phyloP scores from a whole-genome alignment of 2,329 filamentous ascomycete genomes.

The Aspergillus sp. region DNA sequence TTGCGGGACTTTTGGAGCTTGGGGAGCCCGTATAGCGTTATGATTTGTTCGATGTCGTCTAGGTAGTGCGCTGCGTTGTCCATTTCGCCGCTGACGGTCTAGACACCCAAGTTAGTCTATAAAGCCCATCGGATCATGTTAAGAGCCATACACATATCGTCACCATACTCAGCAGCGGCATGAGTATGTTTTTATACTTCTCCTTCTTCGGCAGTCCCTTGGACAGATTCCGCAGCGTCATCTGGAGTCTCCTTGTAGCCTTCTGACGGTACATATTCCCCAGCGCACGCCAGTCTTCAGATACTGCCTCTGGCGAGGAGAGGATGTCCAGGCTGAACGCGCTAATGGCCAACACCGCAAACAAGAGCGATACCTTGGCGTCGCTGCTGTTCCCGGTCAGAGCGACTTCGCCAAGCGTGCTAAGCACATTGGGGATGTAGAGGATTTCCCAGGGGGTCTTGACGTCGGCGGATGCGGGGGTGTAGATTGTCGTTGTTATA shows the following conservation, averaged over 20 bases:
- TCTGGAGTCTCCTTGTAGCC: conserved; percentile 3
- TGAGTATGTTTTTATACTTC: conserved; percentile 10
- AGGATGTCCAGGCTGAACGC: conserved; percentile 5
- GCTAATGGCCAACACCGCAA: conserved; percentile 5
- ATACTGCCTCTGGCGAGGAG: neutral
- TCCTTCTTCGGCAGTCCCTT: neutral
- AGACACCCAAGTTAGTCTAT: too few relatives aligned
- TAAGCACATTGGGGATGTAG: conserved; percentile 6
- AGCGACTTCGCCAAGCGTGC: conserved; percentile 3
- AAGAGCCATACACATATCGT: conserved; percentile 9
- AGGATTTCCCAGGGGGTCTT: conserved; percentile 9
- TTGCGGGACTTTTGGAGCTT: conserved; percentile 8
- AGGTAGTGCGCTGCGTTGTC: conserved; percentile 7
- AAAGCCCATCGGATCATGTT: too few relatives aligned
- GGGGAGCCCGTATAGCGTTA: conserved; percentile 2
- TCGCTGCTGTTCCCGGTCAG: conserved; percentile 7
- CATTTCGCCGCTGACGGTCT: conserved; percentile 7
- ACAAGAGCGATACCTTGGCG: conserved; percentile 5
- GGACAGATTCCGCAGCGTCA: conserved; percentile 1
- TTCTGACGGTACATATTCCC: conserved; percentile 5
- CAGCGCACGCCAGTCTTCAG: neutral
- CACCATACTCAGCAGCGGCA: conserved; percentile 11
- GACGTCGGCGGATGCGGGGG: conserved; percentile 3
- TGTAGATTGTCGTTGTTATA: neutral
- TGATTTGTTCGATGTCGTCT: conserved; percentile 5